Conservation (phyloP, 768 basidiomycete species). For the Boletus sp. region DNA sequence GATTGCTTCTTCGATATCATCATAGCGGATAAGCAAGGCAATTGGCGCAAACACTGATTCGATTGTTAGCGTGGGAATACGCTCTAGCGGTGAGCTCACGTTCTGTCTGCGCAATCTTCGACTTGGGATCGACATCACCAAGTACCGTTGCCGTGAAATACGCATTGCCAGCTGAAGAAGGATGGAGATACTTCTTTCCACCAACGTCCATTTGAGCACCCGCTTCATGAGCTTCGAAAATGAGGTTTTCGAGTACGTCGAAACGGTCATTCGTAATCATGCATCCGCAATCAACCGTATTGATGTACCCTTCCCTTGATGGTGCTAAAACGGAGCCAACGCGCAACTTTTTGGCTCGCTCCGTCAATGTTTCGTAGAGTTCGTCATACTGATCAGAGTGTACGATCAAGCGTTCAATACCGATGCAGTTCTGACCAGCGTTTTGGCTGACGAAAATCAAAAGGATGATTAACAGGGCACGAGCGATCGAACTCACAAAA, state of each 20-base stretch:
- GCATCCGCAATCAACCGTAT: conserved; percentile 78
- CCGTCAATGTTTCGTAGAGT: conserved; percentile 60
- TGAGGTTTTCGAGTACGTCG: conserved; percentile 60
- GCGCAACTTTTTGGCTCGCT: conserved; percentile 68
- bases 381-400: conserved; percentile 74
- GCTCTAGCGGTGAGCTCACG: conserved; percentile 36
- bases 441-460: conserved; percentile 61
- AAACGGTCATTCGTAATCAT: conserved; percentile 82
- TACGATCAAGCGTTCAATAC: conserved; percentile 90
- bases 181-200: conserved; percentile 63
- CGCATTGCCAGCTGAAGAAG: conserved; percentile 64
- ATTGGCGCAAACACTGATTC: conserved; percentile 86
- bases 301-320: conserved; percentile 63
- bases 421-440: conserved; percentile 95
- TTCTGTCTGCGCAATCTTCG: conserved; percentile 80
- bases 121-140: conserved; percentile 65
- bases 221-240: conserved; percentile 60
- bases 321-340: conserved; percentile 70
- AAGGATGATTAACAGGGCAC: not conserved
- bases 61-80: conserved; percentile 10
- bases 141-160: conserved; percentile 90
- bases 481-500: conserved; percentile 63
- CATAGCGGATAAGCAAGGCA: conserved; percentile 81
- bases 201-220: conserved; percentile 67
- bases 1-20: conserved; percentile 80